Base-by-base conservation (phyloP, 306 rosid genomes). In the Quercus ilex region DNA sequence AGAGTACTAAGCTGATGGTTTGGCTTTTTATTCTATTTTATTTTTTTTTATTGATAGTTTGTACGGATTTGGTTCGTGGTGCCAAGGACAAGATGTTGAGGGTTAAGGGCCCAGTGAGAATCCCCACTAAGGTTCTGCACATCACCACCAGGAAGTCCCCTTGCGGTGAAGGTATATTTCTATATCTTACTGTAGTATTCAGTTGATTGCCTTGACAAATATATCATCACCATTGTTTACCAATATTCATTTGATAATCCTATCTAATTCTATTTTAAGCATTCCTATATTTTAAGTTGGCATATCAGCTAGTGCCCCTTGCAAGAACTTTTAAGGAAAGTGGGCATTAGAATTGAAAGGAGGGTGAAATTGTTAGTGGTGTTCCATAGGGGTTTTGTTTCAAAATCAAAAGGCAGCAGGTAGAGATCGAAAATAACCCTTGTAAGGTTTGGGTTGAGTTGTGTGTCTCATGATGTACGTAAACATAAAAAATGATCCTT, bases 81-180 rank as follows among this genome's bases (percentile, higher is more conserved):
- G 98, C 97, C 33, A 92, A 87, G 90, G 98, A 94, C 80, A 94
- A 94, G 89, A 59, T 82, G 23, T 88, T 92, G 14, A 88, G 96
- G 84, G 97, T 92, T 1, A 94, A 94, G 86, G 97, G 98, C 26
- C 98, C 98, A 10, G 98, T 92, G 55, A 92, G 98, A 67, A 94
- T 94, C 89, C 98, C 98, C 6, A 94, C 98, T 15, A 92, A 94
- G 81, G 98, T 94, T 68, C 86, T 94, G 79, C 26, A 65, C 82
- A 94, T 94, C 49, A 94, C 98, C 76, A 94, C 97, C 77, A 88
- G 98, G 83, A 94, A 94, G 82, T 77, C 97, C 15, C 96, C 98
- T 1, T 94, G 96, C 59, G 97, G 96, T 31, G 97, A 94, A 92
- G 97, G 98, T 93, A 85, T 2, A 17, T 28, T 64, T 49, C 14